Conservation (phyloP, 495 filamentous ascomycete genomes). For the Aspergillus cavernicola region DNA sequence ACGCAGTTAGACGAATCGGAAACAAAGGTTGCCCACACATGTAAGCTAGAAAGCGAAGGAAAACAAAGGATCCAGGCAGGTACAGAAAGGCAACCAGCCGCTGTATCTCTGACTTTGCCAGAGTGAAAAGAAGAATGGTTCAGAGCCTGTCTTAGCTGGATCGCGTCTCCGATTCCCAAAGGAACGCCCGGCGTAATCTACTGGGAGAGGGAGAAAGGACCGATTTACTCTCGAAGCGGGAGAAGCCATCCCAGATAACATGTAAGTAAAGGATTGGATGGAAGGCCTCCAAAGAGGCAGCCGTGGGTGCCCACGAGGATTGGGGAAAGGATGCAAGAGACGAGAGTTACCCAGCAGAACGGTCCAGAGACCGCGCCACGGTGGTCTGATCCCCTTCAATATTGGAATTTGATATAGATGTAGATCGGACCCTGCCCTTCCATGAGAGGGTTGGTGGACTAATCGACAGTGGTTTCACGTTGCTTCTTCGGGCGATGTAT, state of each 20-base stretch:
- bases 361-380: slow-evolving; percentile 13
- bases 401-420: neutral
- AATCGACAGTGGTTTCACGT: slow-evolving; percentile 9
- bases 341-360: slow-evolving; percentile 7
- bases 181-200: slow-evolving; percentile 6
- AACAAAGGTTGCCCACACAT: neutral
- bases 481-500: slow-evolving; percentile 14
- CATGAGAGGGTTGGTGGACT: neutral
- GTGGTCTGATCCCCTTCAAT: slow-evolving; percentile 15
- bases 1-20: neutral
- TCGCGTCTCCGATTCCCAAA: no score
- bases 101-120: neutral
- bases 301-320: slow-evolving; percentile 1
- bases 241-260: neutral
- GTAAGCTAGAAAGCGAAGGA: slow-evolving; percentile 4
- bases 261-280: neutral
- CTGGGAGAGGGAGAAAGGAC: neutral
- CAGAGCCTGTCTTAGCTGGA: slow-evolving; percentile 20
- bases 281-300: neutral
- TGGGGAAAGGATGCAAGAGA: neutral
- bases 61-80: slow-evolving; percentile 2
- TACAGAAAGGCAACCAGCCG: neutral
- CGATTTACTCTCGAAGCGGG: neutral
- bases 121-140: slow-evolving; percentile 10
- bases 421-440: neutral